phyloP scores from a whole-genome alignment of 176 grass and related monocot genomes.

The Carex littledalei region DNA sequence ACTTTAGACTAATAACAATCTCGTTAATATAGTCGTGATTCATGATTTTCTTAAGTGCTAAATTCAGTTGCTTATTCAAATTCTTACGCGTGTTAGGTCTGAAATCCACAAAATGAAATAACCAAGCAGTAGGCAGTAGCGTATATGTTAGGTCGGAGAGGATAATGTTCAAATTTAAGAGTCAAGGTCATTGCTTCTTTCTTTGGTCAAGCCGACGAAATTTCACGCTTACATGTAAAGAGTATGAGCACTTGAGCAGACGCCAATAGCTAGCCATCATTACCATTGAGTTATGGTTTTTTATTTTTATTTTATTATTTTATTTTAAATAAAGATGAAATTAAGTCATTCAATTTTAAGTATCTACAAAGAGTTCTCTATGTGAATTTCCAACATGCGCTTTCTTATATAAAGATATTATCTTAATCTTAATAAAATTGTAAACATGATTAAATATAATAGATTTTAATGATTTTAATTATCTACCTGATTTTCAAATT shows the following conservation, averaged over 20 bases:
- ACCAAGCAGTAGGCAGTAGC: neutral
- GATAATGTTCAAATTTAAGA: neutral
- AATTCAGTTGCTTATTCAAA: neutral
- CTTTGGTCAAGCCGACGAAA: neutral
- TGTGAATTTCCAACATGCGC: too few relatives aligned
- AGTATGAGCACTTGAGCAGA: neutral
- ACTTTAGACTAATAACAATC: neutral
- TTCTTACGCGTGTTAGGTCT: constrained; percentile 15
- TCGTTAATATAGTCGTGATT: neutral
- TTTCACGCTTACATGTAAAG: neutral
- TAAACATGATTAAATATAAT: too few relatives aligned
- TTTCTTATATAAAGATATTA: too few relatives aligned
- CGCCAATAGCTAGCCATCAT: too few relatives aligned
- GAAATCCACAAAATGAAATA: neutral
- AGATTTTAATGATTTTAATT: too few relatives aligned
- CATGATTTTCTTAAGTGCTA: neutral
- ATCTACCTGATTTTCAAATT: too few relatives aligned
- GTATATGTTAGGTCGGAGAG: neutral
- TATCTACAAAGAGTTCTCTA: too few relatives aligned
- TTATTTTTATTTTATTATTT: too few relatives aligned
- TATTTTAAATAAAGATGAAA: too few relatives aligned
- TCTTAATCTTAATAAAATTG: too few relatives aligned
- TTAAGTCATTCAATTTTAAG: too few relatives aligned
- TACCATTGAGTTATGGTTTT: too few relatives aligned
- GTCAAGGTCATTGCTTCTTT: neutral